Conservation (phyloP, 768 basidiomycete genomes). For the Xanthoconium purpureum region DNA sequence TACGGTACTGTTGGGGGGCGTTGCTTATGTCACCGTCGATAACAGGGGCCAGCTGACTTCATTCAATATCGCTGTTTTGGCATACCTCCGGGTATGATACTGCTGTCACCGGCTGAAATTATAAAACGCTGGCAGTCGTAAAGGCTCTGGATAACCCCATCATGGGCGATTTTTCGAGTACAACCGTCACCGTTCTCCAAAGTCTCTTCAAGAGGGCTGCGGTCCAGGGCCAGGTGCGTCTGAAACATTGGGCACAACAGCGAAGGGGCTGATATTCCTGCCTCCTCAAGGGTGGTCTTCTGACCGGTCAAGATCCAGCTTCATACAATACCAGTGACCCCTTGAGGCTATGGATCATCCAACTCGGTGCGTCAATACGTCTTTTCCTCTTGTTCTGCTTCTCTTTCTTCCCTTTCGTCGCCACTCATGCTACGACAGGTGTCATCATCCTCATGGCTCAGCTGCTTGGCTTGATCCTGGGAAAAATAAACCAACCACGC, state of each 20-base stretch:
- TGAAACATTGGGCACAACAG: neutral
- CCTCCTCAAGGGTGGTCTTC: conserved; percentile 60
- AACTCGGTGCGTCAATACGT: conserved; percentile 50
- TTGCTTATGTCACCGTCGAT: too few species aligned
- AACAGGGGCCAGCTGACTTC: too few species aligned
- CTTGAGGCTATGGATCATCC: conserved; percentile 71
- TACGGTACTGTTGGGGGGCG: too few species aligned
- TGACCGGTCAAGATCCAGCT: conserved; percentile 73
- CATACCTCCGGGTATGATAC: neutral
- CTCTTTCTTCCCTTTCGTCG: neutral
- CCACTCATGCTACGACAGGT: conserved; percentile 33
- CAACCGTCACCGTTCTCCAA: conserved; percentile 30
- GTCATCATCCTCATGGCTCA: conserved; percentile 85
- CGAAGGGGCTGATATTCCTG: neutral
- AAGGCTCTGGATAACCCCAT: neutral
- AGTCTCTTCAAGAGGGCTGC: conserved; percentile 16
- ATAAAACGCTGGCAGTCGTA: neutral
- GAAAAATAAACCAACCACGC: conserved; percentile 78
- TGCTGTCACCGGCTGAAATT: neutral
- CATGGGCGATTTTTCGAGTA: conserved; percentile 48
- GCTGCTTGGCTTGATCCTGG: conserved; percentile 59
- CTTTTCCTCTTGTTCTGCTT: too few species aligned
- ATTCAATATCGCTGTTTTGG: too few species aligned
- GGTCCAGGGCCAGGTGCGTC: conserved; percentile 29
- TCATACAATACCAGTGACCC: conserved; percentile 63